Base-by-base conservation (phyloP, 495 filamentous ascomycete species). In the Penicillium manginii region DNA sequence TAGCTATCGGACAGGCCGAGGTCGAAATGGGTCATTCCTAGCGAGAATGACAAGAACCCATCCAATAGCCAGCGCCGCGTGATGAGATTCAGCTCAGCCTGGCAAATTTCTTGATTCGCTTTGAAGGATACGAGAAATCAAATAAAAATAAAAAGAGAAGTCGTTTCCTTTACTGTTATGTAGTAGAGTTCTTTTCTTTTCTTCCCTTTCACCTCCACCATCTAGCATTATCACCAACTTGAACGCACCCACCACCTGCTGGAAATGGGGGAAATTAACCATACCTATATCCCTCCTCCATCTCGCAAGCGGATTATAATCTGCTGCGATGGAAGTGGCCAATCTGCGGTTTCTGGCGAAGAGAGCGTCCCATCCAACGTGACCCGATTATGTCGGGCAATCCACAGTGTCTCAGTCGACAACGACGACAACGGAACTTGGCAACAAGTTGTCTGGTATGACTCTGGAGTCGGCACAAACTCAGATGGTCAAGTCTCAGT, bases 301-400 rank as follows among this genome's bases (percentile, higher is more conserved):
- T 43, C 40, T 10, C 40, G 40, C 15, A 57, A 49, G 35, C 46
- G 45, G 5, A 57, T 50, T 18, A 49, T 39, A 14, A 57, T 49
- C 22, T 66, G 64, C 64, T 66, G 64, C 23, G 59, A 67, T 15
- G 62, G 65, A 46, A 59, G 54, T 18, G 57, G 60, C 50, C 62
- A 67, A 39, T 54, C 62, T 2, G 57, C 62, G 3, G 55, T 58
- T 23, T 57, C 55, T 7, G 65, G 62, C 17, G 22, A 51, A 17
- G 54, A 58, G 48, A 63, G 57, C 21, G 45, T 63, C 23, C 53
- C 64, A 22, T 66, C 64, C 3, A 66, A 66, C 12, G 50, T 66
- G 32, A 58, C 59, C 10, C 52, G 55, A 4, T 56, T 63, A 18
- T 62, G 62, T 31, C 60, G 61, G 14, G 35, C 55, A 1, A 33